Evolutionary conservation across 257 asterid genomes (phyloP), one percentile per base, ranked within the genome.

Genomic region (Fraxinus americana): DNA sequence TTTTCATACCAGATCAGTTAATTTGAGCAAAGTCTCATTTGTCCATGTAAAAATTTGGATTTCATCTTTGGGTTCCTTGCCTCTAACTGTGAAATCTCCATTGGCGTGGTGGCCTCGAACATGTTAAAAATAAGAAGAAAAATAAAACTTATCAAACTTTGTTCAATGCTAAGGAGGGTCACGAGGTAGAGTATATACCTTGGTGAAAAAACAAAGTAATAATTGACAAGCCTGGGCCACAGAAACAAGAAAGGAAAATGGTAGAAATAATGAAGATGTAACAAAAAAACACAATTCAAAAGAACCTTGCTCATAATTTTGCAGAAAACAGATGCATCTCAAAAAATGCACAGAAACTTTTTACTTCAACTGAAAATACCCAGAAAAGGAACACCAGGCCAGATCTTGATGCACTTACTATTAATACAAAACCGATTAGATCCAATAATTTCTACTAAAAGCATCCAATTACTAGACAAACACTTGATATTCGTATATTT

Each of bases 1-100:
- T 48, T 77, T 17, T 78, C 80, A 72, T 90, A 96, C 99, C 98
- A 96, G 90, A 89, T 96, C 98, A 78, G 99, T 96, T 84, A 96
- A 82, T 83, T 96, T 97, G n/a, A 97, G 97, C 79, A 96, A 83
- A 70, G 97, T 96, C n/a, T 97, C 98, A 90, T 96, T 98, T 98
- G 92, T 69, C 99, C 99, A 96, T 16, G 99, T 92, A 77, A 90
- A 96, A 50, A 96, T 92, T 84, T 96, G 98, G 83, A 96, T 97
- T 83, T 96, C 98, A 78, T 96, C 97, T 86, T 91, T 96, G 25
- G 99, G 97, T 87, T 93, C 98, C 88, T 96, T 93, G 81, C 99
- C 98, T 82, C 97, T 89, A 85, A 90, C 99, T 13, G 96, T 90
- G 89, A 93, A 93, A 81, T 96, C 95, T 48, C 79, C 91, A 36